phyloP scores from a whole-genome alignment of 2,329 filamentous ascomycete species.

The Hysterium pulicare region DNA sequence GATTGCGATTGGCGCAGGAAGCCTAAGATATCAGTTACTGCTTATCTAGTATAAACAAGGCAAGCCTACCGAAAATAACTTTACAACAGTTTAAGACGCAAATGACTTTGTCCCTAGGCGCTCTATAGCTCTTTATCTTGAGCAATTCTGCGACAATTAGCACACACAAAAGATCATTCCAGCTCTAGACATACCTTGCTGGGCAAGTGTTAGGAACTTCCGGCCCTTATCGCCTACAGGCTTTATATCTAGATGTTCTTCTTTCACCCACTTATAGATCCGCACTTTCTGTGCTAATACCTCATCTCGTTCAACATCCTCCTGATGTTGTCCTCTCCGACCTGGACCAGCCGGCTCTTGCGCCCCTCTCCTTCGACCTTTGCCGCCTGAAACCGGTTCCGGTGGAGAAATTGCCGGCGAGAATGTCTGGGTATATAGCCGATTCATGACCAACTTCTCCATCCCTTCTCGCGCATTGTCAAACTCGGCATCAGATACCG shows the following conservation, averaged over 20 bases:
- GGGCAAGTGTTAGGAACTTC: constrained; percentile 82
- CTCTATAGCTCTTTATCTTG: constrained; percentile 95
- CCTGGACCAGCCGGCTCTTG: constrained; percentile 63
- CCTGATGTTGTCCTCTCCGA: constrained; percentile 91
- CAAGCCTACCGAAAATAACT: constrained; percentile 81
- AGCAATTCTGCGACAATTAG: constrained; percentile 64
- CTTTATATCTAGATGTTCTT: constrained; percentile 91
- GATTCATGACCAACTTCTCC: constrained; percentile 99
- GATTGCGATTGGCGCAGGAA: constrained; percentile 87
- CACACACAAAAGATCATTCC: not conserved
- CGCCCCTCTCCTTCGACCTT: constrained; percentile 60
- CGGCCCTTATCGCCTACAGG: constrained; percentile 79
- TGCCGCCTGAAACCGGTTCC: constrained; percentile 67
- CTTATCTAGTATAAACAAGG: not conserved
- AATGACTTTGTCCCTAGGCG: constrained; percentile 97
- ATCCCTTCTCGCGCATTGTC: constrained; percentile 98
- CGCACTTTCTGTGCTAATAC: constrained; percentile 94
- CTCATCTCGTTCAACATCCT: constrained; percentile 94
- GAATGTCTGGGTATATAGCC: constrained; percentile 92
- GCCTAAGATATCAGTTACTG: constrained; percentile 46
- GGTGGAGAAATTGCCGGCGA: constrained; percentile 86
- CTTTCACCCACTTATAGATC: constrained; percentile 92
- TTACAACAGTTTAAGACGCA: constrained; percentile 99
- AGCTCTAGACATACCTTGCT: constrained; percentile 61
- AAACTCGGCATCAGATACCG: constrained; percentile 93